These are phyloP conservation scores for Yamadazyma paraphyllophila DNA, from an alignment of 805 yeast species.

Conservation along the genomic window DNA sequence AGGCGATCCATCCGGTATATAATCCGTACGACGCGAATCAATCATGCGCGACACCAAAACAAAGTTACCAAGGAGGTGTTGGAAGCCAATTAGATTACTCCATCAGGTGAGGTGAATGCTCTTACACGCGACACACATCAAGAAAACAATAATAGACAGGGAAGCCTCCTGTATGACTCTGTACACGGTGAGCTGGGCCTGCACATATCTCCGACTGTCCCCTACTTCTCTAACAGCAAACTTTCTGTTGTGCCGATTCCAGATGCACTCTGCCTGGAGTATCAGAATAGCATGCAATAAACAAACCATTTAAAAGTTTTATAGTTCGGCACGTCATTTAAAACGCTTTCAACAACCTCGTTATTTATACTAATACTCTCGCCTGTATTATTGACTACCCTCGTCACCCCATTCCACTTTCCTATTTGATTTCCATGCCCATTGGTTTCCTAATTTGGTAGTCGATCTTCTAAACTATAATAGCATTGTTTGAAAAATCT, in stretches of 20 bases:
- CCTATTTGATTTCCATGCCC: not conserved
- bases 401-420: too few relatives aligned
- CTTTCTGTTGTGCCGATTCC: not conserved
- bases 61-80: not conserved
- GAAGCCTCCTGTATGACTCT: too few relatives aligned
- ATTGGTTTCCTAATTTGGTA: not conserved
- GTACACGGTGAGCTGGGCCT: not conserved
- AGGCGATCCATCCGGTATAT: not conserved
- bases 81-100: too few relatives aligned
- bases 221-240: too few relatives aligned
- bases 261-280: not conserved
- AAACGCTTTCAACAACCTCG: not conserved
- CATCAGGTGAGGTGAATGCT: too few relatives aligned
- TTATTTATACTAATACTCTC: not conserved
- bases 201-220: not conserved
- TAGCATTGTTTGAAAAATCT: too few relatives aligned
- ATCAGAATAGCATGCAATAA: not conserved
- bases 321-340: not conserved
- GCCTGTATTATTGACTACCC: too few relatives aligned
- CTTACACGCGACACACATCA: too few relatives aligned
- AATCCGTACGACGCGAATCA: not conserved
- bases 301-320: too few relatives aligned
- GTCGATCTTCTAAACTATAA: not conserved
- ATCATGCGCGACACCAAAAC: conserved; percentile 1
- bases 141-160: too few relatives aligned